Base-by-base conservation (phyloP, 2,329 filamentous ascomycete species). In the Pseudogymnoascus sp. region DNA sequence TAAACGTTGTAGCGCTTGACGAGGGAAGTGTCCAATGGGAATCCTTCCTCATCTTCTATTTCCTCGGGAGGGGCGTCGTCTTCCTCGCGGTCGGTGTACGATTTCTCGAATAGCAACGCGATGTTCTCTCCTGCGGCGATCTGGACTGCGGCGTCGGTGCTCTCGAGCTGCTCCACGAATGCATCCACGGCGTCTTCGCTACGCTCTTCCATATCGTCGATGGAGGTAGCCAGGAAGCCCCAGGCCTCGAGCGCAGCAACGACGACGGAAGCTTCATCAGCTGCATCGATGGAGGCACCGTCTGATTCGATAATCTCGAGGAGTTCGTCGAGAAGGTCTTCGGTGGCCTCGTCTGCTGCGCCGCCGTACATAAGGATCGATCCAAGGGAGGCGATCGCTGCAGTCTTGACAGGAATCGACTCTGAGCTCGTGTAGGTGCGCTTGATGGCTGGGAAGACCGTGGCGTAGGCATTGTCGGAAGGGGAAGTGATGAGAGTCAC, bases 41-140 rank as follows among this genome's bases (percentile, higher is more conserved):
- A 67, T 9, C 67, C 70, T 20, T 73, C 67, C 3, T 74, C 69
- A 20, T 76, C 74, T 16, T 75, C 72, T 16, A 58, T 14, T 25
- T 37, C 33, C 43, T 78, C 74, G 3, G 78, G 75, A 1, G 75
- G 73, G 5, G 73, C 75, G 25, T 77, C 74, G 5, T 78, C 76
- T 1, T 79, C 76, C 39, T 83, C 79, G 12, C 74, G 72, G 33
- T 74, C 70, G 2, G 74, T 74, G 6, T 65, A 75, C 63, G 64
- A 87, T 72, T 88, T 89, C 70, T 90, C 87, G 69, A 85, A 89
- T 1, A 90, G 74, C 1, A 90, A 74, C 0, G 87, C 87, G 65
- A 90, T 89, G 68, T 87, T 87, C 70, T 89, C 86, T 14, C 86
- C 87, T 1, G 87, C 85, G 0, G 87, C 86, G 57, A 89, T 82